A percentile compares a stretch with the other conserved stretches of the same genome.
Evolutionary conservation across 768 basidiomycete genomes (phyloP).

Genomic region (Royoungia palumana): DNA sequence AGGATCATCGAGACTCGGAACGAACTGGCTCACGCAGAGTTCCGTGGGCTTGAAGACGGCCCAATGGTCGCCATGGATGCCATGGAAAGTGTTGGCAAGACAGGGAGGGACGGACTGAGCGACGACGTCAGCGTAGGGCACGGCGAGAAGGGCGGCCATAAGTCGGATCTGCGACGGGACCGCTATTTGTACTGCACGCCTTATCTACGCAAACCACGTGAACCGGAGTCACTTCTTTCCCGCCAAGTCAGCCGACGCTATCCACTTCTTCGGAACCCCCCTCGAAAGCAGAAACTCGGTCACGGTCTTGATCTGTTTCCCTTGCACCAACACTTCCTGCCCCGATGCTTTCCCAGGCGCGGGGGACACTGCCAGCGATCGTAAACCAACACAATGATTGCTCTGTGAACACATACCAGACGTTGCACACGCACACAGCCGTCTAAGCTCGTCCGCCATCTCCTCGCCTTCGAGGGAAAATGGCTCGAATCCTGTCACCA

Average conservation of each 20-base stretch:
- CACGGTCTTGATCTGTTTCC: slow-evolving; percentile 69
- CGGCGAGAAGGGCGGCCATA: slow-evolving; percentile 18
- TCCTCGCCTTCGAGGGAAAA: slow-evolving; percentile 67
- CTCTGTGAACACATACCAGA: slow-evolving; percentile 47
- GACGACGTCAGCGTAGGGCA: slow-evolving; percentile 20
- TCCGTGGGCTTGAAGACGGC: slow-evolving; percentile 46
- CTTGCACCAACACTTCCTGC: slow-evolving; percentile 79
- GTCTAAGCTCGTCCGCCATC: slow-evolving; percentile 76
- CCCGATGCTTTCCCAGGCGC: slow-evolving; percentile 55
- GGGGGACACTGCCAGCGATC: slow-evolving; percentile 49
- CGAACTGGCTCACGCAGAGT: slow-evolving; percentile 34
- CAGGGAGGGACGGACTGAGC: slow-evolving; percentile 34
- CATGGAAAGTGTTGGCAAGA: slow-evolving; percentile 50
- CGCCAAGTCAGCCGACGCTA: slow-evolving; percentile 49
- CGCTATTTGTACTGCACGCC: no score
- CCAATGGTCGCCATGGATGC: slow-evolving; percentile 47
- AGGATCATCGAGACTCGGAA: not conserved
- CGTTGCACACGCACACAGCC: slow-evolving; percentile 74
- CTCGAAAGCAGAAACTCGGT: slow-evolving; percentile 60
- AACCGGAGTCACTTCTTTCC: slow-evolving; percentile 42
- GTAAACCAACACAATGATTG: not conserved
- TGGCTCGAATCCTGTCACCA: slow-evolving; percentile 77
- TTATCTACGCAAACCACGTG: not conserved
- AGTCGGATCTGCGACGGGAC: no score
- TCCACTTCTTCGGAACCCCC: slow-evolving; percentile 83